Conservation (phyloP, 2,329 filamentous ascomycete genomes). For the Colletotrichum simmondsii region DNA sequence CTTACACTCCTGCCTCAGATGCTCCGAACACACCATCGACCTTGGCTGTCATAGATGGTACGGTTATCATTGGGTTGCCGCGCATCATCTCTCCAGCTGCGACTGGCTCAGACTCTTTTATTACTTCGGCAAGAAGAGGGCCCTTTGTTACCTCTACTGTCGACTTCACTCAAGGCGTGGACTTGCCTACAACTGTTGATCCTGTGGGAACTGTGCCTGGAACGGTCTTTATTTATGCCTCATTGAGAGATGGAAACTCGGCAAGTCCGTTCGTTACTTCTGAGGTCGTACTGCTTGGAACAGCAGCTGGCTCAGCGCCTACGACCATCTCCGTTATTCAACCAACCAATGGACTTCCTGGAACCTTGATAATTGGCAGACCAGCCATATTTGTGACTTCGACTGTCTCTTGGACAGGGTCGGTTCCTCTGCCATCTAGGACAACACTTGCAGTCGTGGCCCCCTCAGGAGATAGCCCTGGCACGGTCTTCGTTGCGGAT, state of each 20-base stretch:
- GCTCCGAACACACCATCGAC: constrained; percentile 20
- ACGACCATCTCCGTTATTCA: constrained; percentile 5
- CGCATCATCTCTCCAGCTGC: background rate
- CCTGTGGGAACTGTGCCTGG: background rate
- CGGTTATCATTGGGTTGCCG: constrained; percentile 18
- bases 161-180: background rate
- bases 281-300: constrained; percentile 2
- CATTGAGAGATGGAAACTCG: background rate
- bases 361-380: constrained; percentile 23
- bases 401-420: constrained; percentile 18
- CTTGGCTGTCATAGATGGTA: constrained; percentile 20
- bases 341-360: constrained; percentile 17
- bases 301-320: background rate
- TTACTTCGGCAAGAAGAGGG: background rate
- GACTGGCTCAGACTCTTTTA: background rate
- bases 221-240: constrained; percentile 3
- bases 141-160: background rate
- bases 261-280: background rate
- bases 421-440: background rate
- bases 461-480: constrained; percentile 13
- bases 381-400: constrained; percentile 28
- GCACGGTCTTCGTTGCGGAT: constrained; percentile 22
- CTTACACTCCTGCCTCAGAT: background rate
- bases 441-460: constrained; percentile 11
- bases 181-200: background rate